phyloP scores from a whole-genome alignment of 2,329 filamentous ascomycete genomes.

The Harringtonia lauricola region DNA sequence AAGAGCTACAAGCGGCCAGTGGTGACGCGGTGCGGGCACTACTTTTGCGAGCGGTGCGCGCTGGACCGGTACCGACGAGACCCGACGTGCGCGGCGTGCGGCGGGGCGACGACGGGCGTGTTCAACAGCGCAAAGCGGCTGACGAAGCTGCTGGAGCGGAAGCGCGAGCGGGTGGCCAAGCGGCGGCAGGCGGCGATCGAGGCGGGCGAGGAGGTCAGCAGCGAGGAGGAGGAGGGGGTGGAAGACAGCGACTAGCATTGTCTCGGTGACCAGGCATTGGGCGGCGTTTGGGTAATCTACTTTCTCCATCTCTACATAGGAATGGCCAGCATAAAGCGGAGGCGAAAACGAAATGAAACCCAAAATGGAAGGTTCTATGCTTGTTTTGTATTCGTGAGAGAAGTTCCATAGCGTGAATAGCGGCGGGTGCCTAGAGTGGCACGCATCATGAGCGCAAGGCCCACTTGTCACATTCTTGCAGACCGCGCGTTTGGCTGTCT shows the following conservation, averaged over 20 bases:
- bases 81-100: conserved; percentile 77
- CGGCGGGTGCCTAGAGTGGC: too few species aligned
- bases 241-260: not conserved
- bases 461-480: too few species aligned
- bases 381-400: too few species aligned
- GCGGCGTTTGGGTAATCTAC: not conserved
- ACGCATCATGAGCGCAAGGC: too few species aligned
- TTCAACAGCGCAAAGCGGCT: conserved; percentile 83
- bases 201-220: conserved; percentile 36
- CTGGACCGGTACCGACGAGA: conserved; percentile 78
- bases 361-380: too few species aligned
- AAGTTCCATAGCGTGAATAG: too few species aligned
- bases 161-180: conserved; percentile 49
- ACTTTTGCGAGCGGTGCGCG: conserved; percentile 89
- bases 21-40: conserved; percentile 84
- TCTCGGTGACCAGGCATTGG: conserved; percentile 1
- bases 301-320: too few species aligned
- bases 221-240: conserved; percentile 22
- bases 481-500: too few species aligned
- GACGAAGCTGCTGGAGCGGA: conserved; percentile 68
- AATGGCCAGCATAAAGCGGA: too few species aligned
- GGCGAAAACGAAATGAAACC: too few species aligned
- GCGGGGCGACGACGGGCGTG: conserved; percentile 69
- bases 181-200: conserved; percentile 42
- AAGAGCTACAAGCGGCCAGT: conserved; percentile 69